phyloP scores from a whole-genome alignment of 139 green algal genomes.

The Auxenochlorella protothecoides region DNA sequence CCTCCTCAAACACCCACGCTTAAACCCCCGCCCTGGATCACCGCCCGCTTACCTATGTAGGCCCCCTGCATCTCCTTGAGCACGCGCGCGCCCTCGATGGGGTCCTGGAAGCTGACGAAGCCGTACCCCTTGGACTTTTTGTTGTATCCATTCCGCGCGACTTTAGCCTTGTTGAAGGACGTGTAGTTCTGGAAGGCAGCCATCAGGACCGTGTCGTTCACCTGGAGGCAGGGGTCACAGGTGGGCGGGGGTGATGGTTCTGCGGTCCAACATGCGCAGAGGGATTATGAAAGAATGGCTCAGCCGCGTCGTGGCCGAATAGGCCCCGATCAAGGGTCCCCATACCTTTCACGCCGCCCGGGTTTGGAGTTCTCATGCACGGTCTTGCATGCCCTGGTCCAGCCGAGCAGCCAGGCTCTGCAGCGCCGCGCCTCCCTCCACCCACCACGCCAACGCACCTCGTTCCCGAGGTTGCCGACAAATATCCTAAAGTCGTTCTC shows the following conservation, averaged over 20 bases:
- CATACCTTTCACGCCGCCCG: no score
- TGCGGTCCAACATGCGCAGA: no score
- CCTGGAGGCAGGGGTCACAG: slow-evolving; percentile 4
- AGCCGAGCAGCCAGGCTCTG: no score
- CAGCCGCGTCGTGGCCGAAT: no score
- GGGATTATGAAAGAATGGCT: no score
- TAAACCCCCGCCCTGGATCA: neutral
- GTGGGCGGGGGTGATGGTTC: no score
- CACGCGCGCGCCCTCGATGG: slow-evolving; percentile 65
- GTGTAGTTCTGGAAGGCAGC: slow-evolving; percentile 77
- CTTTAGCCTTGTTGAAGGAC: slow-evolving; percentile 80
- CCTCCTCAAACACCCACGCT: neutral
- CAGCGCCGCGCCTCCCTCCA: no score
- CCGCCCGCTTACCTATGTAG: slow-evolving; percentile 55
- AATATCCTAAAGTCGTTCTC: slow-evolving; percentile 94
- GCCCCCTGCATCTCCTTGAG: slow-evolving; percentile 76
- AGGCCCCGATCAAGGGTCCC: no score
- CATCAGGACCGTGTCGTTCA: slow-evolving; percentile 74
- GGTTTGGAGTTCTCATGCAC: no score
- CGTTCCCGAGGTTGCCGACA: slow-evolving; percentile 90
- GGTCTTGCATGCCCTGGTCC: no score
- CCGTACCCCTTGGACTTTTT: slow-evolving; percentile 86
- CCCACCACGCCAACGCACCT: slow-evolving; percentile 27
- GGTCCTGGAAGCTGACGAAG: slow-evolving; percentile 83
- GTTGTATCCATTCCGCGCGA: slow-evolving; percentile 64